Base-by-base conservation (phyloP, 257 asterid genomes). In the Capsicum baccatum region DNA sequence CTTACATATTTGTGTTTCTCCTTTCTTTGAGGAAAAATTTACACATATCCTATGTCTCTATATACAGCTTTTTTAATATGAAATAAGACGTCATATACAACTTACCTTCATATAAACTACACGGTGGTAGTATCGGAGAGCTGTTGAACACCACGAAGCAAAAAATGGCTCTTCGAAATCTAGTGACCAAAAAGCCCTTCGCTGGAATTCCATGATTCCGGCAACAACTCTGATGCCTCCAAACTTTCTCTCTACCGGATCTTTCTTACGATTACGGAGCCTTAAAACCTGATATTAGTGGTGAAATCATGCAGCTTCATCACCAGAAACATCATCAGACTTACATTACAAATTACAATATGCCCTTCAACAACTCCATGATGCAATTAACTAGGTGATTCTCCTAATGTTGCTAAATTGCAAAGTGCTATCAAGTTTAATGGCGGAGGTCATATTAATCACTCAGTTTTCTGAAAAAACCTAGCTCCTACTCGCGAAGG, bases 251-350 rank as follows among this genome's bases (percentile, higher is more conserved):
- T 37, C 93, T 93, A 8, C 96, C 97, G 67, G 97, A 94, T 91
- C 97, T 94, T 1, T 85, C 97, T 6, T 95, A 94, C 91, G 98
- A 91, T 37, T 93, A 94, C 78, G 97, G 95, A 70, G 97, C 93
- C 4, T 92, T 95, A 7, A 97, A 93, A 84, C 98, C 98, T 50
- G 94, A 94, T 19, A 94, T 95, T 48, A 92, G 92, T 89, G 97
- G 90, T 79, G 98, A 95, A 35, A 95, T 95, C 84, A 95, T 95
- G 99, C 92, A 94, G 85, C 88, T 95, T 78, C 99, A 94, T 92
- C 98, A 95, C 92, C 95, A 95, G 93, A 95, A 94, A 92, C 98
- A 95, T 69, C 99, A 95, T 85, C 97, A 92, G 89, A 84, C 99
- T 79, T 95, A 95, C 90, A 84, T 95, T 85, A 93, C 97, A 68